Evolutionary conservation across 768 basidiomycete genomes (phyloP), one percentile per base, ranked within the genome.

Genomic region (Gloeophyllum trabeum): DNA sequence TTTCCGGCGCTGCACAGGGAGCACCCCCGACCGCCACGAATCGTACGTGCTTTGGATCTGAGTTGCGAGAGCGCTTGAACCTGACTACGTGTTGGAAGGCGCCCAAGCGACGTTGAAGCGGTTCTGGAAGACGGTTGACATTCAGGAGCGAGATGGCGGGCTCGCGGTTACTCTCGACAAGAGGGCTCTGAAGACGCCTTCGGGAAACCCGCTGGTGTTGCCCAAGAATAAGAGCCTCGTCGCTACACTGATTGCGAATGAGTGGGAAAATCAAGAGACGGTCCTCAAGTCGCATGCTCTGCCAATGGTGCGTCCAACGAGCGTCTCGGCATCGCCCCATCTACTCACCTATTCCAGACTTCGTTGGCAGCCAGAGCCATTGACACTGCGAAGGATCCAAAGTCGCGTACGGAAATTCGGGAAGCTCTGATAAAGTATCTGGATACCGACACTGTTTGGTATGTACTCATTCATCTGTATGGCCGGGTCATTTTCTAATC

Each of bases 391-490:
- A 54, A 64, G 14, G 73, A 86, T 41, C 62, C 70, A 40, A 53
- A 59, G 19, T 75, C 74, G 14, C 69, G 81, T 21, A 54, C 57
- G 13, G 71, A 85, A 43, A 83, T 92, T 16, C 72, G 75, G 24
- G 67, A 72, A 20, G 70, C 78, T 7, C 61, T 98, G 34, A 61
- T 96, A 34, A 74, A 77, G 44, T 98, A 96, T 61, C 64, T 98
- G 23, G 88, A 96, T 54, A 97, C 94, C 2, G 96, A 99, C 58
- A 91, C 96, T 1, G 75, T 96, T 46, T 91, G 87, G 90, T 88
- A 46, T 43, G 65, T 54, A 43, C 18, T 24, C 25, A 21, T 13
- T 7, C 13, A 24, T 24, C 14, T 41, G 18, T 41, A 40, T 35
- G 7, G 41, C 34, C 28, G 10, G 28, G 16, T 32, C 28, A 32